These are phyloP conservation scores for Asclepias syriaca DNA, from an alignment of 257 asterid species.

Conservation along the genomic window DNA sequence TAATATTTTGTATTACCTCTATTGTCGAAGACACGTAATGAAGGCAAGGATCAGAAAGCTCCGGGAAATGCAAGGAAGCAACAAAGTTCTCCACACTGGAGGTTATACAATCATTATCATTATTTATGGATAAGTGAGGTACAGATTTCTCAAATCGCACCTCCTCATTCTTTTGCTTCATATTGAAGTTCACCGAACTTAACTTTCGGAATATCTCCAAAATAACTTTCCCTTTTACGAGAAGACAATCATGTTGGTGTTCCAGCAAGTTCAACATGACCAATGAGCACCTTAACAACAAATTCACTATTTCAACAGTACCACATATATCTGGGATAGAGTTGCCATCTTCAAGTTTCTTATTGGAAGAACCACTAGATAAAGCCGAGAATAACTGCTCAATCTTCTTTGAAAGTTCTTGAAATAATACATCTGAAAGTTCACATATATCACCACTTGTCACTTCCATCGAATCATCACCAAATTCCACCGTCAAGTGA, in stretches of 20 bases:
- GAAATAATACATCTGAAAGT: conserved; percentile 46
- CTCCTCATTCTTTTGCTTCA: conserved; percentile 19
- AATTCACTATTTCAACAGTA: conserved; percentile 38
- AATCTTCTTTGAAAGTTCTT: conserved; percentile 45
- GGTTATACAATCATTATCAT: conserved; percentile 36
- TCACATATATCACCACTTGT: conserved; percentile 30
- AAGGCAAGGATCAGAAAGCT: conserved; percentile 48
- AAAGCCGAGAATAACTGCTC: conserved; percentile 37
- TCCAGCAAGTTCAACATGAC: conserved; percentile 42
- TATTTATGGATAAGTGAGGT: conserved; percentile 29
- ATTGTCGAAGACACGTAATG: conserved; percentile 44
- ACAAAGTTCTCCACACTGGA: conserved; percentile 50
- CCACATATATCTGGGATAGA: conserved; percentile 19
- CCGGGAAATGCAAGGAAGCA: conserved; percentile 55
- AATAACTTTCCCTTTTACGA: conserved; percentile 50
- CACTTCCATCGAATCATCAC: conserved; percentile 29
- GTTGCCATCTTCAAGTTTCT: conserved; percentile 29
- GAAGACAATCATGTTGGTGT: conserved; percentile 24
- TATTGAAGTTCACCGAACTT: conserved; percentile 27
- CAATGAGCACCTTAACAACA: conserved; percentile 73
- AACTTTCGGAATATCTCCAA: conserved; percentile 40
- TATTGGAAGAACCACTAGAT: conserved; percentile 19
- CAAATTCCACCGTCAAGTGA: conserved; percentile 30
- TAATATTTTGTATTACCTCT: conserved; percentile 52
- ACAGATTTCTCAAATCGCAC: conserved; percentile 48